These are phyloP conservation scores for Diddensiella transvaalensis DNA, from an alignment of 805 yeast species.

Conservation along the genomic window DNA sequence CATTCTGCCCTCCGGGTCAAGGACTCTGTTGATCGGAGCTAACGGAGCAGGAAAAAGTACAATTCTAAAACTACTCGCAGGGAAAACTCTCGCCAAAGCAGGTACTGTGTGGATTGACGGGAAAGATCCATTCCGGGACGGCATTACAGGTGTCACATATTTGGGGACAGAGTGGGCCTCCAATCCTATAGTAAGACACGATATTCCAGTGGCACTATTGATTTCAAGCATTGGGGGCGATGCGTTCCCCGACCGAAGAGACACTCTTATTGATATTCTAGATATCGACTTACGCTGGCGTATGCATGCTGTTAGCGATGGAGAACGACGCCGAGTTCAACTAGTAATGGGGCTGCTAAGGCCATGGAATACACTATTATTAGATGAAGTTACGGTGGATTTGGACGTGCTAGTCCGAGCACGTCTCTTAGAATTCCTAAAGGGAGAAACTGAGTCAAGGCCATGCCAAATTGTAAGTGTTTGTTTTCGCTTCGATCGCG, in stretches of 20 bases:
- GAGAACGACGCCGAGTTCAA: slow-evolving; percentile 93
- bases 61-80: slow-evolving; percentile 76
- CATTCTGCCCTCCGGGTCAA: slow-evolving; percentile 62
- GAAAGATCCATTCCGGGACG: slow-evolving; percentile 78
- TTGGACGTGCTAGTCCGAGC: slow-evolving; percentile 88
- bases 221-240: slow-evolving; percentile 83
- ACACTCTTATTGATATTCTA: slow-evolving; percentile 65
- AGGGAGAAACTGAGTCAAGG: slow-evolving; percentile 66
- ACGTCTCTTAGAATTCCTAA: slow-evolving; percentile 64
- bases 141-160: slow-evolving; percentile 53
- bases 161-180: slow-evolving; percentile 98
- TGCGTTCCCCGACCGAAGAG: slow-evolving; percentile 69
- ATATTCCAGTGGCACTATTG: slow-evolving; percentile 78
- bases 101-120: slow-evolving; percentile 77
- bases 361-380: slow-evolving; percentile 83
- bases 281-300: slow-evolving; percentile 90
- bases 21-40: slow-evolving; percentile 83
- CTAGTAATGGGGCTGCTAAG: slow-evolving; percentile 86
- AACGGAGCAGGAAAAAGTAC: slow-evolving; percentile 98
- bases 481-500: not conserved
- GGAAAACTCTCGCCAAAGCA: slow-evolving; percentile 76
- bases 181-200: slow-evolving; percentile 84
- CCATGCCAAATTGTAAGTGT: slow-evolving; percentile 61
- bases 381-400: slow-evolving; percentile 97
- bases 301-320: slow-evolving; percentile 89